Conservation (phyloP, 192 early-diverging fungal genomes). For the Coemansia aciculifera region DNA sequence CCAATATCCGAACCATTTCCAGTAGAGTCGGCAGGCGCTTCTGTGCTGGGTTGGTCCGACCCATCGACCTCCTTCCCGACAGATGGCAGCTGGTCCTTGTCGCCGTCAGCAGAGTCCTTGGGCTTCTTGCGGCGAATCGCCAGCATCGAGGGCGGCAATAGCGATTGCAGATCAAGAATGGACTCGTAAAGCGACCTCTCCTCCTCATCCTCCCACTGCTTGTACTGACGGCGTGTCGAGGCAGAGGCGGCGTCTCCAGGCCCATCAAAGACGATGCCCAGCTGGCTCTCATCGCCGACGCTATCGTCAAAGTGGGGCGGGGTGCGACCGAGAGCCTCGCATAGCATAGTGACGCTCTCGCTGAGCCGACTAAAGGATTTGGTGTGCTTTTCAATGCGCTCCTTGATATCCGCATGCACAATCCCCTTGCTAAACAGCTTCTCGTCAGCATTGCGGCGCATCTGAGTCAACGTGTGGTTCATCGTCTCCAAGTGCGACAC, state of each 20-base stretch:
- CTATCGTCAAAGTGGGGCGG: constrained; percentile 81
- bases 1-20: background rate
- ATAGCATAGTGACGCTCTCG: constrained; percentile 56
- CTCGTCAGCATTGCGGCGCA: constrained; percentile 77
- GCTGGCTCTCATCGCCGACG: constrained; percentile 51
- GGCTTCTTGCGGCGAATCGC: constrained; percentile 36
- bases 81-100: background rate
- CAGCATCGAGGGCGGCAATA: constrained; percentile 85
- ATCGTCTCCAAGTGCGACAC: constrained; percentile 33
- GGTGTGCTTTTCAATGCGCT: constrained; percentile 30
- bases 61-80: background rate
- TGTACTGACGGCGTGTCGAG: constrained; percentile 6
- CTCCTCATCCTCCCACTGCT: constrained; percentile 94
- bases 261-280: constrained; percentile 48
- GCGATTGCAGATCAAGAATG: constrained; percentile 72
- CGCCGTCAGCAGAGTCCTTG: constrained; percentile 7
- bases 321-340: constrained; percentile 70
- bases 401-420: constrained; percentile 37
- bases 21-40: background rate
- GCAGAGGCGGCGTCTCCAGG: constrained; percentile 13
- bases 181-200: constrained; percentile 87
- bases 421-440: constrained; percentile 76
- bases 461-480: constrained; percentile 65
- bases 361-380: constrained; percentile 31
- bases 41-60: background rate